Evolutionary conservation across 1,284 basidiomycete genomes (phyloP).

Genomic region (Tranzscheliella williamsii): DNA sequence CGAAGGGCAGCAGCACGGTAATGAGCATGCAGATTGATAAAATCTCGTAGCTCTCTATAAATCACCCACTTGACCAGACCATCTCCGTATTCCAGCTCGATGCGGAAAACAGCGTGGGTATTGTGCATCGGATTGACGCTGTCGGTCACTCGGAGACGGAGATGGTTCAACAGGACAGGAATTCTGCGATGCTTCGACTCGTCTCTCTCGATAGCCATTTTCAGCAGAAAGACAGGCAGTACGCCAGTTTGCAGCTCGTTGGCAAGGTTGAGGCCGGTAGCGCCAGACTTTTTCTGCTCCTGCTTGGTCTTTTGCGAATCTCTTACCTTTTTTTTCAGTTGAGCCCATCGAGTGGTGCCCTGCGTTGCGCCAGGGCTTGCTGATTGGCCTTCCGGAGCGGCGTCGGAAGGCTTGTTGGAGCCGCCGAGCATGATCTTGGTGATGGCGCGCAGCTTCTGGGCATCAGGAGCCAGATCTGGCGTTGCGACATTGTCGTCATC

Average conservation of each 20-base stretch:
- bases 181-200: constrained; percentile 82
- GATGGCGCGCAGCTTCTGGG: constrained; percentile 33
- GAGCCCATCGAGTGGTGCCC: constrained; percentile 34
- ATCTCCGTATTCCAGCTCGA: constrained; percentile 95
- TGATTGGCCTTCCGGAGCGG: constrained; percentile 1
- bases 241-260: constrained; percentile 43
- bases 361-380: constrained; percentile 6
- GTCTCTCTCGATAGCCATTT: constrained; percentile 88
- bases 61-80: constrained; percentile 89
- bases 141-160: constrained; percentile 81
- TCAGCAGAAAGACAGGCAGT: constrained; percentile 63
- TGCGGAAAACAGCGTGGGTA: constrained; percentile 81
- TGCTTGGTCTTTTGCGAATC: constrained; percentile 35
- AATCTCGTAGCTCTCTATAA: constrained; percentile 91
- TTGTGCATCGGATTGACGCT: constrained; percentile 79
- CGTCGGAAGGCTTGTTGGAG: constrained; percentile 6
- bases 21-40: constrained; percentile 85
- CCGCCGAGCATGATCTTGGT: constrained; percentile 44
- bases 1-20: constrained; percentile 73
- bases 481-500: constrained; percentile 11
- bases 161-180: constrained; percentile 82
- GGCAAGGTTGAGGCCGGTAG: constrained; percentile 24
- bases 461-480: constrained; percentile 28
- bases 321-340: constrained; percentile 42
- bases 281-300: constrained; percentile 34